A percentile compares a stretch with the other conserved stretches of the same genome.
phyloP scores from a whole-genome alignment of 2,329 filamentous ascomycete genomes.

The Phyllosticta citrichinensis region DNA sequence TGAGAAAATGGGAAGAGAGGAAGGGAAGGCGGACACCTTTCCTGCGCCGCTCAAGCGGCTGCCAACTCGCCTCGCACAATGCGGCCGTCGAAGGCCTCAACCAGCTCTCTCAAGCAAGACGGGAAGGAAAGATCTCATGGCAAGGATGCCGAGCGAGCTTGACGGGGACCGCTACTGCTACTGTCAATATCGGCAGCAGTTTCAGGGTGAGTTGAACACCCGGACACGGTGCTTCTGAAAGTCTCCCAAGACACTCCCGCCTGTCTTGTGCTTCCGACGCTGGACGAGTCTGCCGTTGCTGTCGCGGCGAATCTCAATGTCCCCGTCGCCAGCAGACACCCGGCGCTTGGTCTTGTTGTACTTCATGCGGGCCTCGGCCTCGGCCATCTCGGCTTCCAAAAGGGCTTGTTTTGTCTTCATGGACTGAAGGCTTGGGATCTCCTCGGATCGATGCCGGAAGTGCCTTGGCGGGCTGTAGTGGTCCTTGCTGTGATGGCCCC shows the following conservation, averaged over 20 bases:
- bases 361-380: neutral
- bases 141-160: no score
- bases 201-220: neutral
- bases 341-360: neutral
- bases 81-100: no score
- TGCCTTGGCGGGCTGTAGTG: neutral
- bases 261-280: neutral
- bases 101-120: no score
- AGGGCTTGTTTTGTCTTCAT: neutral
- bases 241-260: neutral
- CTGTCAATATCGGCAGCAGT: no score
- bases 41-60: no score
- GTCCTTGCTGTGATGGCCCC: neutral
- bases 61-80: no score
- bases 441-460: neutral
- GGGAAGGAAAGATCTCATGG: no score
- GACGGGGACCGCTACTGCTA: no score
- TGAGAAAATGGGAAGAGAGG: neutral
- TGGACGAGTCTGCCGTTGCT: neutral
- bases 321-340: neutral
- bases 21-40: neutral
- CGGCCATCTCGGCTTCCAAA: neutral
- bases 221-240: neutral
- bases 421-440: neutral
- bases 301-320: neutral